Evolutionary conservation across 768 basidiomycete genomes (phyloP).

Genomic region (Lactifluus piperatus): DNA sequence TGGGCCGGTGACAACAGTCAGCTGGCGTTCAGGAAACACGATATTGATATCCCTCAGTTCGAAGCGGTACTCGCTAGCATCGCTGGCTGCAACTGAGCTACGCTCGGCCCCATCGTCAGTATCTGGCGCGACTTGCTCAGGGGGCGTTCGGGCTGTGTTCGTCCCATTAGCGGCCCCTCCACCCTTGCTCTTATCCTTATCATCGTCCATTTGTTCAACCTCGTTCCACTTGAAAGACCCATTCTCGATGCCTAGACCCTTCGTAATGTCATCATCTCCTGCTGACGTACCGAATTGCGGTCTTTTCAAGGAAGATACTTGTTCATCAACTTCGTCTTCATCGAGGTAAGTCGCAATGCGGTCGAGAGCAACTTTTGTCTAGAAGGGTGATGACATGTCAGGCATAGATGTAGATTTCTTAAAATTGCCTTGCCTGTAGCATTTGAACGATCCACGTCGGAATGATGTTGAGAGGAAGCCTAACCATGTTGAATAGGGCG

Average conservation of each 20-base stretch:
- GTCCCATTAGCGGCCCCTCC: constrained; percentile 17
- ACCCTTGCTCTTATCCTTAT: constrained; percentile 23
- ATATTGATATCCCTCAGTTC: constrained; percentile 60
- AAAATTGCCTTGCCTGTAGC: constrained; percentile 38
- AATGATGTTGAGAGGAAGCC: constrained; percentile 67
- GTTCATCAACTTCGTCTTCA: constrained; percentile 55
- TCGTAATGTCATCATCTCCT: constrained; percentile 20
- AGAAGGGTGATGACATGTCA: neutral
- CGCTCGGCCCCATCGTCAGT: constrained; percentile 22
- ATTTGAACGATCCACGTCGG: constrained; percentile 75
- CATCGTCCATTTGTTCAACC: constrained; percentile 30
- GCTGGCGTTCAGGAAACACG: constrained; percentile 59
- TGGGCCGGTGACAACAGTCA: constrained; percentile 68
- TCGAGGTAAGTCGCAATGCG: constrained; percentile 52
- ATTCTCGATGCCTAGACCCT: constrained; percentile 39
- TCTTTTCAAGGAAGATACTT: constrained; percentile 49
- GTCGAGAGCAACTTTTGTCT: constrained; percentile 48
- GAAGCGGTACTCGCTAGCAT: constrained; percentile 41
- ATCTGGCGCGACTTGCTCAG: constrained; percentile 15
- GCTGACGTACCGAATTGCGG: constrained; percentile 22
- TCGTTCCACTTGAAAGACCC: constrained; percentile 54
- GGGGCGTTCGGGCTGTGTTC: neutral
- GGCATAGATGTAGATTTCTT: neutral
- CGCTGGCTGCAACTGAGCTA: constrained; percentile 15
- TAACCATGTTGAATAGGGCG: constrained; percentile 78